Evolutionary conservation across 2,329 filamentous ascomycete genomes (phyloP), one percentile per base, ranked within the genome.

Genomic region (Emmonsia crescens): DNA sequence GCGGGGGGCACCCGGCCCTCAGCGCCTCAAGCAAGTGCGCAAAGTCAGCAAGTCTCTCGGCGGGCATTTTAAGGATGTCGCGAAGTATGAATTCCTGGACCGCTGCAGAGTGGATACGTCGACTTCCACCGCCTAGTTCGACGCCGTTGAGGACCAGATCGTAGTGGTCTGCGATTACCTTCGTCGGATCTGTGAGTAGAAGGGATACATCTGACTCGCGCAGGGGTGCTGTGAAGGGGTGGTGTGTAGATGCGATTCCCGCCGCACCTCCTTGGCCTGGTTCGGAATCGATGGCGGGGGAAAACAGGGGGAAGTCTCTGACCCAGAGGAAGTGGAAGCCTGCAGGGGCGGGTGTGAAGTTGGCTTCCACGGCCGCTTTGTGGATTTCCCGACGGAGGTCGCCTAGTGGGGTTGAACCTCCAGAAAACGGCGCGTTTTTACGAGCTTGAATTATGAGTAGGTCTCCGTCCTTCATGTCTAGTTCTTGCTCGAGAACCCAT

Each of bases 71-170:
- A 14, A 99, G 80, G 5, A 97, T 85, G 64, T 96, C 84, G 19
- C 86, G 82, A 79, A 99, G 86, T 64, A 99, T 81, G 66, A 89
- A 90, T 66, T 91, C 87, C 71, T 99, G 94, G 67, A 96, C 82
- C 0, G 83, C 80, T 0, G 90, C 87, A 51, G 88, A 82, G 75
- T 99, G 94, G 61, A 97, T 96, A 81, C 94, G 89, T 16, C 91
- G 85, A 73, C 89, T 96, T 40, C 94, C 95, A 12, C 94, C 94
- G 31, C 94, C 94, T 1, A 99, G 83, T 75, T 99, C 94, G 5
- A 96, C 85, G 3, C 94, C 94, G 72, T 99, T 99, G 68, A 97
- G 84, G 0, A 99, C 93, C 16, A 99, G 85, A 69, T 99, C 94
- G 76, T 96, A 99, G 72, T 96, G 92, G 68, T 96, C 93, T 3